These are phyloP conservation scores for Halophytophthora polymorphica DNA, from an alignment of 352 stramenopile genomes.

Conservation along the genomic window DNA sequence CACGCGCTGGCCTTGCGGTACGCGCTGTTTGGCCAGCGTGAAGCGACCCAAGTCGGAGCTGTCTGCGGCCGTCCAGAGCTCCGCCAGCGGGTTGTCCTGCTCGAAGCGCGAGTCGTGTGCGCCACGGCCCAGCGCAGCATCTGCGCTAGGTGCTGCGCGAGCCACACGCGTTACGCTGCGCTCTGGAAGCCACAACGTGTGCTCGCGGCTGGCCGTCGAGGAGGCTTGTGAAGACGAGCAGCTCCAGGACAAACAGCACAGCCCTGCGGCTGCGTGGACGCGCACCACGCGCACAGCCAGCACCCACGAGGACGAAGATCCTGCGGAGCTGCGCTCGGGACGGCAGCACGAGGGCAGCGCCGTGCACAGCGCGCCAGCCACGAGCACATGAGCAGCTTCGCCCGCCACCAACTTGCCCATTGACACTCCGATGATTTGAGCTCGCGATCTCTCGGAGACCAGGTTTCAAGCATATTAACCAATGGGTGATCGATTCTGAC, in stretches of 20 bases:
- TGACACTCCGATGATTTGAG: too few species aligned
- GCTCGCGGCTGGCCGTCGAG: conserved; percentile 1
- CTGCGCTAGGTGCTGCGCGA: conserved; percentile 11
- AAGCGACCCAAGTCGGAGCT: conserved; percentile 32
- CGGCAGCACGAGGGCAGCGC: conserved; percentile 19
- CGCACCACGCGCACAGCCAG: conserved; percentile 14
- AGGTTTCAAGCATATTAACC: too few species aligned
- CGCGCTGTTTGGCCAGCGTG: conserved; percentile 20
- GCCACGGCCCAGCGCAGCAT: conserved; percentile 9
- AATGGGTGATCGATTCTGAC: too few species aligned
- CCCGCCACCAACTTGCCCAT: too few species aligned
- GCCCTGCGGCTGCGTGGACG: conserved; percentile 9
- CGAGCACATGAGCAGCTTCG: conserved; percentile 13
- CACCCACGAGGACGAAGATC: conserved; percentile 8
- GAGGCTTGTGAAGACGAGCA: conserved; percentile 8
- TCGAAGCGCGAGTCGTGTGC: conserved; percentile 15
- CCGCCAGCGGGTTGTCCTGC: conserved; percentile 18
- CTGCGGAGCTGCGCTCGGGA: not conserved
- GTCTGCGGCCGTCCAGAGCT: conserved; percentile 19
- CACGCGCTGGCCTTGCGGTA: conserved; percentile 25
- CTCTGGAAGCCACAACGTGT: conserved; percentile 28
- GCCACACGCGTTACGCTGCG: conserved; percentile 4
- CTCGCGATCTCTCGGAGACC: too few species aligned
- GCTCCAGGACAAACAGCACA: conserved; percentile 24
- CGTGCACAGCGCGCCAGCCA: conserved; percentile 22